Base-by-base conservation (phyloP, 2,329 filamentous ascomycete species). In the Fusarium fujikuroi region DNA sequence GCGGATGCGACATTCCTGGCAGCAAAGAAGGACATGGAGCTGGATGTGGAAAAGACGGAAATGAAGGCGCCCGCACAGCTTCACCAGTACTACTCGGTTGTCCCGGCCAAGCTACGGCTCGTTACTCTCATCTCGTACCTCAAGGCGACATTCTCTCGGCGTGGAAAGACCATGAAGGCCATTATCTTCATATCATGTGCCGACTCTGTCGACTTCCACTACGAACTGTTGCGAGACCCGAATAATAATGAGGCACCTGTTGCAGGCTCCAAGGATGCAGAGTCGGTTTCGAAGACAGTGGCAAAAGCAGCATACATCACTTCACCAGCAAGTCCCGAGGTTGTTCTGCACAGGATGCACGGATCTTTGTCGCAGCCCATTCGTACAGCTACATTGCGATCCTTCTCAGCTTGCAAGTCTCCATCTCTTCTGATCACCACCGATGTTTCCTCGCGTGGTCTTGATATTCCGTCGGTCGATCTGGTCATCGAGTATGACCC, bases 141-240 rank as follows among this genome's bases (percentile, higher is more conserved):
- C 64, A 97, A 95, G 80, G 91, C 94, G 23, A 91, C 95, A 0
- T 98, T 99, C 81, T 92, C 94, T 64, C 89, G 95, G 23, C 93
- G 93, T 81, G 95, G 95, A 1, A 94, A 94, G 3, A 93, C 97
- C 23, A 98, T 97, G 93, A 98, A 99, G 82, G 93, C 93, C 28
- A 98, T 99, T 69, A 88, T 99, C 40, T 99, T 99, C 84, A 93
- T 99, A 54, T 97, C 95, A 16, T 99, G 96, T 78, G 95, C 96
- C 25, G 96, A 99, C 81, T 96, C 94, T 3, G 96, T 98, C 66
- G 95, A 99, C 80, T 99, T 98, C 77, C 95, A 98, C 81, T 98
- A 95, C 80, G 93, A 97, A 69, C 85, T 97, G 7, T 89, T 99
- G 64, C 92, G 86, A 47, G 77, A 83, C 32, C 80, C 81, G 0